These are phyloP conservation scores for Cytospora chrysosperma DNA, from an alignment of 2,329 filamentous ascomycete genomes.

Conservation along the genomic window DNA sequence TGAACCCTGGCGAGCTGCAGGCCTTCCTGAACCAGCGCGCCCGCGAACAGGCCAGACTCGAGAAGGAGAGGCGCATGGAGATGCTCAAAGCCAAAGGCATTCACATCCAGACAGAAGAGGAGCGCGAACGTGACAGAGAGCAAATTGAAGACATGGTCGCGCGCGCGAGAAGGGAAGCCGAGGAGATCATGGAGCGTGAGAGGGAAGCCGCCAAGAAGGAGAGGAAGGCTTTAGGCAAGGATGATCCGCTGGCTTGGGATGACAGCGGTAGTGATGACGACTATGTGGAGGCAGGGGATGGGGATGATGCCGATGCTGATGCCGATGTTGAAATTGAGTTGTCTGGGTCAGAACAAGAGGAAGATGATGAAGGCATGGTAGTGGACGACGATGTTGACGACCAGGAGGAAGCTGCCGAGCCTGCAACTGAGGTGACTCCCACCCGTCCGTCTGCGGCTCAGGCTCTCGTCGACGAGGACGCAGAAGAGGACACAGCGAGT, in stretches of 20 bases:
- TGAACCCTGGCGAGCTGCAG: slow-evolving; percentile 71
- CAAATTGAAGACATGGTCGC: slow-evolving; percentile 87
- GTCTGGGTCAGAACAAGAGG: slow-evolving; percentile 44
- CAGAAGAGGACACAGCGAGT: slow-evolving; percentile 35
- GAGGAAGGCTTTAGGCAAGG: slow-evolving; percentile 45
- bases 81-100: slow-evolving; percentile 78
- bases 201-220: slow-evolving; percentile 69
- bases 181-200: slow-evolving; percentile 76
- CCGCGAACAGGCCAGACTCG: slow-evolving; percentile 73
- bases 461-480: slow-evolving; percentile 41
- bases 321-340: slow-evolving; percentile 41
- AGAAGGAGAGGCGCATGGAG: slow-evolving; percentile 75
- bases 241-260: slow-evolving; percentile 55
- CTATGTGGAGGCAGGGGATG: slow-evolving; percentile 42
- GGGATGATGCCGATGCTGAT: slow-evolving; percentile 37
- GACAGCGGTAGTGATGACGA: slow-evolving; percentile 56
- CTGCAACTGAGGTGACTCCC: slow-evolving; percentile 37
- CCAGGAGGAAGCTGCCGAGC: slow-evolving; percentile 37
- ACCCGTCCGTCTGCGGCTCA: slow-evolving; percentile 30
- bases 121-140: slow-evolving; percentile 75
- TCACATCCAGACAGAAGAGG: slow-evolving; percentile 78
- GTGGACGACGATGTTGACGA: slow-evolving; percentile 37
- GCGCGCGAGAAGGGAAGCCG: slow-evolving; percentile 76
- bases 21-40: slow-evolving; percentile 67
- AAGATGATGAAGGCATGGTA: slow-evolving; percentile 31